Evolutionary conservation across 352 stramenopile species (phyloP).

Genomic region (Phytophthora quininea): DNA sequence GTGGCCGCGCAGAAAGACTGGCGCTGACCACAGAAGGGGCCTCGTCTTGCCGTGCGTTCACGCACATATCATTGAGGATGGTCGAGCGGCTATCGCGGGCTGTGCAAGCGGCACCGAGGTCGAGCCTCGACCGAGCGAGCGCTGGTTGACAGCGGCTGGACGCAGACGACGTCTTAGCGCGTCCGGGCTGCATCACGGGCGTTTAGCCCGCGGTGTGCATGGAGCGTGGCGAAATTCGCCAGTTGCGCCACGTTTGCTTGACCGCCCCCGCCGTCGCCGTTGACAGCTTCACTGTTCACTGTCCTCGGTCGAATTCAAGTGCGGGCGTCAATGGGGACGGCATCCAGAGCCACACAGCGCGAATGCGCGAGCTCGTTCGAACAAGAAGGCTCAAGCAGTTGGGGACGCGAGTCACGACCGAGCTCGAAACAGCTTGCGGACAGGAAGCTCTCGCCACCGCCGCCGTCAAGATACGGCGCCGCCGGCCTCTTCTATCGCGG

Average conservation of each 20-base stretch:
- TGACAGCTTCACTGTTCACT: background rate
- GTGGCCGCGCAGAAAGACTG: constrained; percentile 27
- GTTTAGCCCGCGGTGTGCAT: constrained; percentile 7
- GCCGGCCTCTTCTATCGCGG: constrained; percentile 29
- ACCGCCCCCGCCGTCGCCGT: background rate
- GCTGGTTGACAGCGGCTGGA: constrained; percentile 33
- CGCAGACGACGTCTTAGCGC: constrained; percentile 17
- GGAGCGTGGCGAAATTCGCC: constrained; percentile 31
- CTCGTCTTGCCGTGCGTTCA: constrained; percentile 23
- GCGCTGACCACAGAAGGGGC: constrained; percentile 27
- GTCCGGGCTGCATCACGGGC: background rate
- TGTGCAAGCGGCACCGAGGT: constrained; percentile 17
- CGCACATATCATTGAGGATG: constrained; percentile 35
- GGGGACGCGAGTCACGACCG: constrained; percentile 12
- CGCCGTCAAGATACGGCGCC: constrained; percentile 28
- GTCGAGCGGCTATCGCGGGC: constrained; percentile 18
- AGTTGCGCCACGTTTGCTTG: constrained; percentile 16
- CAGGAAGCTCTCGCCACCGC: constrained; percentile 13
- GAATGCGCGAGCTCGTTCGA: background rate
- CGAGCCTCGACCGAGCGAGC: too few species aligned
- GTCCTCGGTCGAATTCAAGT: background rate
- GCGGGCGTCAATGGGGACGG: background rate
- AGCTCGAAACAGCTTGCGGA: constrained; percentile 34
- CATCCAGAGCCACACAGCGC: background rate
- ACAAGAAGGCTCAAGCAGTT: constrained; percentile 7